Percentiles rank a stretch among this genome's conserved stretches.
Evolutionary conservation across 495 filamentous ascomycete genomes (phyloP).

Genomic region (Tirmania nivea): DNA sequence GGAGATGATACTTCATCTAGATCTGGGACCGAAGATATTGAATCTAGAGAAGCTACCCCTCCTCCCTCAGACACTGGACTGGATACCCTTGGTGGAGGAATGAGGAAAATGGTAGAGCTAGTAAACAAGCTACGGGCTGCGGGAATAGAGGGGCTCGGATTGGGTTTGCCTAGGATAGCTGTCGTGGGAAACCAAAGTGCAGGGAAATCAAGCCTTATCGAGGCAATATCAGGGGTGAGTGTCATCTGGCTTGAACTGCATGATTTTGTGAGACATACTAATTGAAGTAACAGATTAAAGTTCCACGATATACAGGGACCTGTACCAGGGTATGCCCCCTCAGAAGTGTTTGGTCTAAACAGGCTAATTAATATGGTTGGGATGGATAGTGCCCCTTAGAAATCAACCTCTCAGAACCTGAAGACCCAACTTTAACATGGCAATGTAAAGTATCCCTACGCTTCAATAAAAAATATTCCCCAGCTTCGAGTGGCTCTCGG

Average conservation of each 20-base stretch:
- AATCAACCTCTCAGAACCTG: conserved; percentile 15
- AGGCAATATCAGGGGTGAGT: conserved; percentile 19
- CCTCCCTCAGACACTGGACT: conserved; percentile 3
- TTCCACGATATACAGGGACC: conserved; percentile 15
- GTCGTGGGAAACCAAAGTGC: conserved; percentile 21
- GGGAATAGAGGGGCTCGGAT: conserved; percentile 18
- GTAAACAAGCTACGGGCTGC: conserved; percentile 17
- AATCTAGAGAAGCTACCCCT: neutral
- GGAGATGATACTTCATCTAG: no score
- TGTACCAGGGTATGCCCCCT: conserved; percentile 14
- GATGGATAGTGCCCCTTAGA: conserved; percentile 19
- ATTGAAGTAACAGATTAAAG: conserved; percentile 13
- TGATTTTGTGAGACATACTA: neutral
- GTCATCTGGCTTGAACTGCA: neutral
- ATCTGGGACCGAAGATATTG: no score
- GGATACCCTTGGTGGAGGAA: conserved; percentile 15
- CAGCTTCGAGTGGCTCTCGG: neutral
- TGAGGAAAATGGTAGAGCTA: conserved; percentile 19
- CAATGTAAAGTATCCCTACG: conserved; percentile 17
- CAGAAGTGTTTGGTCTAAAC: neutral
- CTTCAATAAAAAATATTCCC: conserved; percentile 15
- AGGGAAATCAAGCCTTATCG: conserved; percentile 20
- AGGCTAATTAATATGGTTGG: neutral
- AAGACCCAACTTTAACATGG: conserved; percentile 5
- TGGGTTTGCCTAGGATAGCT: conserved; percentile 18